A percentile compares a stretch with the other conserved stretches of the same genome.
Evolutionary conservation across 768 basidiomycete genomes (phyloP).

Genomic region (Myochromella boudieri): DNA sequence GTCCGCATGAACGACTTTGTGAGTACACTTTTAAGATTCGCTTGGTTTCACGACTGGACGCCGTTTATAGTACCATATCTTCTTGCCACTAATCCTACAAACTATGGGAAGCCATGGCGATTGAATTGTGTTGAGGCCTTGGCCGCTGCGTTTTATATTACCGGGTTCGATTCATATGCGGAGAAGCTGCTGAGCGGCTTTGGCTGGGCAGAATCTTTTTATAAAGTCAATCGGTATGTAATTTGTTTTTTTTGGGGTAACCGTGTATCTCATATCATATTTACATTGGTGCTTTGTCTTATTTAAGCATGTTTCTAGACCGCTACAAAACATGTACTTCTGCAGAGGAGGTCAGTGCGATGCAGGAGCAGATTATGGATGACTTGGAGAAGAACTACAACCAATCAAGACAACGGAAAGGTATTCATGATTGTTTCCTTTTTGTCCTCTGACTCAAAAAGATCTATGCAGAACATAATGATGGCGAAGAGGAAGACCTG

Average conservation of each 20-base stretch:
- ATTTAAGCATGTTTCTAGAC: conserved; percentile 58
- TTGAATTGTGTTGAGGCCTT: conserved; percentile 94
- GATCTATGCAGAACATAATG: conserved; percentile 18
- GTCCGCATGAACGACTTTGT: conserved; percentile 91
- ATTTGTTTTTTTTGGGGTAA: conserved; percentile 8
- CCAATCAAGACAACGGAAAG: conserved; percentile 52
- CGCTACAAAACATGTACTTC: conserved; percentile 73
- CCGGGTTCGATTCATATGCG: conserved; percentile 81
- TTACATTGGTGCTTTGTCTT: neutral
- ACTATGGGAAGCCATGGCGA: conserved; percentile 97
- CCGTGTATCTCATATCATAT: neutral
- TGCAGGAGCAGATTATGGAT: conserved; percentile 68
- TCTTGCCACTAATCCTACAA: conserved; percentile 93
- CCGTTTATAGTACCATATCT: conserved; percentile 81
- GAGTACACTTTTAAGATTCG: conserved; percentile 28
- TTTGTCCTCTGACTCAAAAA: neutral
- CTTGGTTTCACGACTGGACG: neutral
- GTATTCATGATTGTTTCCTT: conserved; percentile 27
- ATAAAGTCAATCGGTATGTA: conserved; percentile 76
- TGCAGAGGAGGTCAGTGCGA: conserved; percentile 52
- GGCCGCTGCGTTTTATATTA: conserved; percentile 93
- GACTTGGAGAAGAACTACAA: conserved; percentile 66
- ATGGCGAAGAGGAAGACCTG: conserved; percentile 51
- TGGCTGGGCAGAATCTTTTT: conserved; percentile 91
- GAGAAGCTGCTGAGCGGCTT: conserved; percentile 78